phyloP scores from a whole-genome alignment of 2,329 filamentous ascomycete species.

The Calonectria pseudoturangicola region DNA sequence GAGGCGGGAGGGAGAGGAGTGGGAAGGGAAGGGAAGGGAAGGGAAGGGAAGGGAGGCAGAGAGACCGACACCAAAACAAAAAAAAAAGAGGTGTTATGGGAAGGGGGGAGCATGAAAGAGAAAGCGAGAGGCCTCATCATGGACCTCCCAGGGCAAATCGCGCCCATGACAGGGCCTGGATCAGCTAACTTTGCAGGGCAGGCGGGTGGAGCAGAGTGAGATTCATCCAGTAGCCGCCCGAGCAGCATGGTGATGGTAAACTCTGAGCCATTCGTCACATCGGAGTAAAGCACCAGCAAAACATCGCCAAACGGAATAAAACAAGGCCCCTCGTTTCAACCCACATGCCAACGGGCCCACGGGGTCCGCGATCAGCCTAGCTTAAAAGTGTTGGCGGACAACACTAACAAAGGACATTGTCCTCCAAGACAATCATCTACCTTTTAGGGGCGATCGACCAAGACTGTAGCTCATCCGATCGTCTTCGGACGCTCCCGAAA shows the following conservation, averaged over 20 bases:
- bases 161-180: background rate
- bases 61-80: background rate
- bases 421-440: slow-evolving; percentile 12
- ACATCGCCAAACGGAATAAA: background rate
- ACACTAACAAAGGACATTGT: background rate
- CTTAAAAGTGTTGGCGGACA: slow-evolving; percentile 10
- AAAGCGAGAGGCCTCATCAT: background rate
- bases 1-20: background rate
- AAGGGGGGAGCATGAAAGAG: background rate
- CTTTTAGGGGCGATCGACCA: slow-evolving; percentile 18
- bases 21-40: background rate
- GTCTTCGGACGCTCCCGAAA: slow-evolving; percentile 44
- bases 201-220: background rate
- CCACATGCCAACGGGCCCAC: slow-evolving; percentile 15
- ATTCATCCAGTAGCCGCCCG: background rate
- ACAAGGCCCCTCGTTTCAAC: background rate
- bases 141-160: background rate
- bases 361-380: slow-evolving; percentile 21
- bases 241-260: background rate
- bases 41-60: background rate
- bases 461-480: slow-evolving; percentile 20
- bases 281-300: background rate
- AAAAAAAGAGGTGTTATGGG: no score
- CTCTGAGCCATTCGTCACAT: slow-evolving; percentile 4
- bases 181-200: slow-evolving; percentile 15